These are phyloP conservation scores for Starmerella bombicola DNA, from an alignment of 805 yeast species.

Conservation along the genomic window DNA sequence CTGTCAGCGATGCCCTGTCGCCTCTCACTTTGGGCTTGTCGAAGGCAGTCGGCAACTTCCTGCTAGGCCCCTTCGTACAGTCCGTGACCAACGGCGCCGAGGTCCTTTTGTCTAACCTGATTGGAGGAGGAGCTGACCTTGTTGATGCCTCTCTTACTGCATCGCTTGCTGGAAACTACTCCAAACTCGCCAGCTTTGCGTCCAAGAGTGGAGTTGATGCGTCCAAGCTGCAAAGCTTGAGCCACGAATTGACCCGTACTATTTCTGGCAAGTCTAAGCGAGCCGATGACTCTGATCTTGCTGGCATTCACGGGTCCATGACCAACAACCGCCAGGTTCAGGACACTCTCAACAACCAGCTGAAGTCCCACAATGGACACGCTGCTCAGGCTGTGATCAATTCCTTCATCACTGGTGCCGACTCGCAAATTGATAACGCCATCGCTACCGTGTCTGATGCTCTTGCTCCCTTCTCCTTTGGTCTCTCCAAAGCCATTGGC, in stretches of 20 bases:
- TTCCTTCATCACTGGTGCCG: slow-evolving; percentile 27
- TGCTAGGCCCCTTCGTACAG: slow-evolving; percentile 26
- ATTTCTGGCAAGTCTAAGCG: slow-evolving; percentile 12
- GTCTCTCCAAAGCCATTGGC: slow-evolving; percentile 17
- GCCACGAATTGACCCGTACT: slow-evolving; percentile 16
- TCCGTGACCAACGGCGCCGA: slow-evolving; percentile 26
- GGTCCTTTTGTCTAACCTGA: slow-evolving; percentile 21
- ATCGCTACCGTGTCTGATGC: slow-evolving; percentile 19
- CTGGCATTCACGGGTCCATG: slow-evolving; percentile 20
- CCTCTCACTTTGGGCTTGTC: slow-evolving; percentile 17
- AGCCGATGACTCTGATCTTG: slow-evolving; percentile 12
- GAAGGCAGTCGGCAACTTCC: slow-evolving; percentile 15
- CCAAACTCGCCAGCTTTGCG: slow-evolving; percentile 18
- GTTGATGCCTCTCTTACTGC: slow-evolving; percentile 22
- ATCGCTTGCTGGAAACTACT: slow-evolving; percentile 19
- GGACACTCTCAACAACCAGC: slow-evolving; percentile 21
- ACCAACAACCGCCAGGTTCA: slow-evolving; percentile 19
- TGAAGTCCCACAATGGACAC: slow-evolving; percentile 20
- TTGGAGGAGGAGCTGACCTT: slow-evolving; percentile 22
- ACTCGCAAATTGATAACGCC: slow-evolving; percentile 28
- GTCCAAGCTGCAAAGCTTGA: slow-evolving; percentile 13
- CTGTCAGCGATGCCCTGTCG: slow-evolving; percentile 12
- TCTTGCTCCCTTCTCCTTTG: slow-evolving; percentile 14
- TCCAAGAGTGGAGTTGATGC: slow-evolving; percentile 17
- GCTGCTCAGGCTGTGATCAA: slow-evolving; percentile 22